Conservation (phyloP, 371 early-diverging fungal species). For the Conidiobolus incongruus region DNA sequence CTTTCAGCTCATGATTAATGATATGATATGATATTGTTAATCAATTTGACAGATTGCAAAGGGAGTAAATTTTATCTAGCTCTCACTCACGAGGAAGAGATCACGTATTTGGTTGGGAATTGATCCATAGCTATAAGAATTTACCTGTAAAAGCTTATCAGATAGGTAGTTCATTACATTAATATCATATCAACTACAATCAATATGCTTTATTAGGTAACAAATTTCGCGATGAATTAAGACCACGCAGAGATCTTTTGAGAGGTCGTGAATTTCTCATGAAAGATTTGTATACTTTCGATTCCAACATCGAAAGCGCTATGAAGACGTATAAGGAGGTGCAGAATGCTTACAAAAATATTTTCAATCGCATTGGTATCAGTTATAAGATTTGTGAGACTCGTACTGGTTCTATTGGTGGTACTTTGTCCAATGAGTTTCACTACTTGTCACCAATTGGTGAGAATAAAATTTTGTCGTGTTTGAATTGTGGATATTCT, state of each 20-base stretch:
- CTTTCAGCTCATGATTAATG: background rate
- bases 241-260: slow-evolving; percentile 61
- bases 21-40: slow-evolving; percentile 18
- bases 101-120: slow-evolving; percentile 47
- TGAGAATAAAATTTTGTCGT: slow-evolving; percentile 57
- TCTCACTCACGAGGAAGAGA: slow-evolving; percentile 87
- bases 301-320: slow-evolving; percentile 37
- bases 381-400: slow-evolving; percentile 59
- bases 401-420: slow-evolving; percentile 80
- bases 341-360: slow-evolving; percentile 39
- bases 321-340: slow-evolving; percentile 45
- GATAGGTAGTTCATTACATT: slow-evolving; percentile 22
- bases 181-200: background rate
- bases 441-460: slow-evolving; percentile 45
- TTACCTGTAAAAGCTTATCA: slow-evolving; percentile 75
- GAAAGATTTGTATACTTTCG: slow-evolving; percentile 88
- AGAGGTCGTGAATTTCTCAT: slow-evolving; percentile 80
- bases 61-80: slow-evolving; percentile 41
- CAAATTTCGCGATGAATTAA: slow-evolving; percentile 66
- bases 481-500: slow-evolving; percentile 42
- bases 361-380: slow-evolving; percentile 47
- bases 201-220: slow-evolving; percentile 11
- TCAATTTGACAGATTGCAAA: slow-evolving; percentile 58
- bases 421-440: slow-evolving; percentile 69
- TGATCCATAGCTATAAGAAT: slow-evolving; percentile 39